Percentiles rank a stretch among this genome's conserved stretches.
These are phyloP conservation scores for Dothideomycetes sp. DNA, from an alignment of 2,329 filamentous ascomycete species.

Conservation along the genomic window DNA sequence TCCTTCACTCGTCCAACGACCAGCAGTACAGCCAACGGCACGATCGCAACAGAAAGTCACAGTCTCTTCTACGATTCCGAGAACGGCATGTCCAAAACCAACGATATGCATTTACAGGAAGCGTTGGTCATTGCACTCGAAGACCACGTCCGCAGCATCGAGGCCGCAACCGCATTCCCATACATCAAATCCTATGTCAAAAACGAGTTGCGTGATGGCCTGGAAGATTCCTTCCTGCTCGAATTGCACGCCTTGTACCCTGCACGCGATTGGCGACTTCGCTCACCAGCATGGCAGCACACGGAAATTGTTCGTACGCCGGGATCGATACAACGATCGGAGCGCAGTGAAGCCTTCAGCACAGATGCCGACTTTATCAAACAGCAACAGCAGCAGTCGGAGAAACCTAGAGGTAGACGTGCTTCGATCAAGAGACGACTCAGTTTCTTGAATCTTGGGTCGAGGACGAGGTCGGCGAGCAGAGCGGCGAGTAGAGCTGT, in stretches of 20 bases:
- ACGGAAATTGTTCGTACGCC: not conserved
- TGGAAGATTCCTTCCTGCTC: conserved; percentile 36
- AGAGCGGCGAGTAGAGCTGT: not conserved
- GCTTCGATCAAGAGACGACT: conserved; percentile 11
- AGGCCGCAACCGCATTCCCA: conserved; percentile 66
- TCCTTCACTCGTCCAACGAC: conserved; percentile 19
- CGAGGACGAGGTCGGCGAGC: conserved; percentile 1
- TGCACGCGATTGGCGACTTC: conserved; percentile 18
- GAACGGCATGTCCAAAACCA: conserved; percentile 36
- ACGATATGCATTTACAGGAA: conserved; percentile 53
- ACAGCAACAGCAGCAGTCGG: not conserved
- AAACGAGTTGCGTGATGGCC: conserved; percentile 25
- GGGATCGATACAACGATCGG: not conserved
- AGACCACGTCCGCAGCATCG: conserved; percentile 81
- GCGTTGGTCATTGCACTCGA: conserved; percentile 77
- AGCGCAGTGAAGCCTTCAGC: conserved; percentile 1
- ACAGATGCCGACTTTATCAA: conserved; percentile 1
- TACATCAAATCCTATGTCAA: conserved; percentile 48
- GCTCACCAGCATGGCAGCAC: conserved; percentile 20
- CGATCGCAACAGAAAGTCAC: conserved; percentile 18
- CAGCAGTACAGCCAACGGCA: conserved; percentile 1
- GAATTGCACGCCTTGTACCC: conserved; percentile 36
- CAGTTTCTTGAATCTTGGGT: conserved; percentile 12
- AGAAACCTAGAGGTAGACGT: conserved; percentile 1
- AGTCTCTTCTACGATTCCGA: conserved; percentile 21